phyloP scores from a whole-genome alignment of 1,284 basidiomycete species.

The Tremellales sp. region DNA sequence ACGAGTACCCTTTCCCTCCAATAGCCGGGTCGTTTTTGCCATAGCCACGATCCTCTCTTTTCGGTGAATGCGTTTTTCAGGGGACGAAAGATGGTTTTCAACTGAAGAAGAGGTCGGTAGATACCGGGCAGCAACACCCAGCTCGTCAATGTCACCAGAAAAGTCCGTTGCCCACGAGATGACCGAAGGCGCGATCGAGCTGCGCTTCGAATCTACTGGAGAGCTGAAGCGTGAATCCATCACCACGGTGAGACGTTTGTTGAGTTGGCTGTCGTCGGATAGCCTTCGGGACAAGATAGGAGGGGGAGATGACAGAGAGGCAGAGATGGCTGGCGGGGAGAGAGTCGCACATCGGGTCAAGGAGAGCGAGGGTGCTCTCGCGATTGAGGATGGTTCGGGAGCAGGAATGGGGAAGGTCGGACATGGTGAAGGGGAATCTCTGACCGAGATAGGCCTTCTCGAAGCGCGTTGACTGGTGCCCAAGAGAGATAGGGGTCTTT shows the following conservation, averaged over 20 bases:
- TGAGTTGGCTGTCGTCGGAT: background rate
- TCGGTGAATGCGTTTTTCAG: background rate
- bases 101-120: too few relatives aligned
- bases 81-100: background rate
- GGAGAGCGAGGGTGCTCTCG: background rate
- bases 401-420: too few relatives aligned
- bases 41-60: background rate
- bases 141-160: background rate
- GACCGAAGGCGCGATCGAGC: background rate
- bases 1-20: slow-evolving; percentile 1
- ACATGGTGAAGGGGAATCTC: background rate
- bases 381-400: too few relatives aligned
- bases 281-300: background rate
- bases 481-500: background rate
- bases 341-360: background rate
- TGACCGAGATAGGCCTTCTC: background rate
- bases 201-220: background rate
- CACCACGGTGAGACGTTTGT: background rate
- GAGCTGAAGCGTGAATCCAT: background rate
- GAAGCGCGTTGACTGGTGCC: background rate
- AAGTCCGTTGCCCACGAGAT: background rate
- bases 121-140: background rate
- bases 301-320: background rate
- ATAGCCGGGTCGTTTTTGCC: background rate
- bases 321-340: background rate